Base-by-base conservation (phyloP, 768 basidiomycete species). In the Trametes cinnabarina region DNA sequence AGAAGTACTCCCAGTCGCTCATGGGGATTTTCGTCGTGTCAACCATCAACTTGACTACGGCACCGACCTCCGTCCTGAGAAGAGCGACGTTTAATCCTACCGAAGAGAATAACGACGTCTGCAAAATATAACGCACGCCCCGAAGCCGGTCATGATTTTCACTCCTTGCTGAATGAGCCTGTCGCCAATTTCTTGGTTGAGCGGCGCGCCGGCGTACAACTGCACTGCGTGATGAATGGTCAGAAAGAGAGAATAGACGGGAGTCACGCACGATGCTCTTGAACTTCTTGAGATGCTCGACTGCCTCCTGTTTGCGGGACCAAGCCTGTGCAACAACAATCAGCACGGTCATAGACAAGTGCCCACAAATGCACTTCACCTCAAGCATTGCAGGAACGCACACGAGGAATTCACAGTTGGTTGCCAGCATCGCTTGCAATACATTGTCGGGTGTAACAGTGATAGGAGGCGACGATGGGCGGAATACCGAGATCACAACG, bases 181-280 rank as follows among this genome's bases (percentile, higher is more conserved):
- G n/a, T 79, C 72, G 0, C 76, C 78, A 1, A 69, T 60, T 3
- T 64, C 66, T 51, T 71, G 61, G 12, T 73, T 69, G 4, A 79
- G 47, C 9, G 76, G 72, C 0, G 75, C 77, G n/a, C 78, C 77
- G 11, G 71, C 74, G 43, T 65, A 78, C 0, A 63, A 7, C 78
- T 79, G 23, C 10, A 30, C 9, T 22, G 8, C 12, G 15, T 39
- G 14, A 4, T 39, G 5, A 39, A 15, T 15, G 37, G 37, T 1
- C 2, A 15, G 37, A 8, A 9, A 1, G 10, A 4, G 3, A n/a
- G 37, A 39, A 39, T 15, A 9, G 37, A 39, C 12, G 15, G 5
- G 9, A 39, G 37, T 5, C 5, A 39, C 61, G 42, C 44, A 68
- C 68, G 4, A 65, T 28, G 12, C 28, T 48, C 14, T 43, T 46